Base-by-base conservation (phyloP, 1,139 yeast species). In the Nadsonia commutata region DNA sequence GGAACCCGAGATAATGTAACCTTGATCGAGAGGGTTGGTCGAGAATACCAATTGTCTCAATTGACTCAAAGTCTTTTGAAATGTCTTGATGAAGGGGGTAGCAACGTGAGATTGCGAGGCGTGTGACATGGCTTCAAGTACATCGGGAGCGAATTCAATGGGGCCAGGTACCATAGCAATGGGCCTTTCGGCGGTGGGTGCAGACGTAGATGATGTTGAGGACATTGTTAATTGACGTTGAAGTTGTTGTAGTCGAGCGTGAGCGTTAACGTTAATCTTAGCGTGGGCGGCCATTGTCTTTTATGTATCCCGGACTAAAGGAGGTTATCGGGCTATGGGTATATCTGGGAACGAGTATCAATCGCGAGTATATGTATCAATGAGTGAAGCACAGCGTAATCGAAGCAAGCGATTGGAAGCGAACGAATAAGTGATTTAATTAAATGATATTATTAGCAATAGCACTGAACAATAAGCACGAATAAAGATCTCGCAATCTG, bases 141-240 rank as follows among this genome's bases (percentile, higher is more conserved):
- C 97, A 48, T 70, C 74, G 53, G 82, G 85, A 43, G 88, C 79
- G 63, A 88, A 79, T 63, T 83, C 93, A 59, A 88, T 82, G 48
- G 97, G 96, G 41, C 97, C 97, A 37, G 96, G 97, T 53, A 86
- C 83, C 69, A 86, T 67, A 53, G 86, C 71, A 60, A 75, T 66
- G 53, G 33, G 33, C 13, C 4, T 4, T 6, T 27, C 71, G 71
- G 56, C 73, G 78, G 31, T 49, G 39, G 19, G 46, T 40, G 27
- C 45, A 48, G 17, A 39, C 42, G 23, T 27, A 8, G 16, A 4
- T 27, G 16, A 7, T 4, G 33, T 4, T 4, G 9, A 16, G 33
- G 16, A 16, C 16, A 27, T 22, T 22, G 11, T 11, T 27, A 27
- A n/a, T n/a, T n/a, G n/a, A n/a, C n/a, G n/a, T n/a, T n/a, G n/a